These are phyloP conservation scores for Amphichorda felina DNA, from an alignment of 2,329 filamentous ascomycete genomes.

Conservation along the genomic window DNA sequence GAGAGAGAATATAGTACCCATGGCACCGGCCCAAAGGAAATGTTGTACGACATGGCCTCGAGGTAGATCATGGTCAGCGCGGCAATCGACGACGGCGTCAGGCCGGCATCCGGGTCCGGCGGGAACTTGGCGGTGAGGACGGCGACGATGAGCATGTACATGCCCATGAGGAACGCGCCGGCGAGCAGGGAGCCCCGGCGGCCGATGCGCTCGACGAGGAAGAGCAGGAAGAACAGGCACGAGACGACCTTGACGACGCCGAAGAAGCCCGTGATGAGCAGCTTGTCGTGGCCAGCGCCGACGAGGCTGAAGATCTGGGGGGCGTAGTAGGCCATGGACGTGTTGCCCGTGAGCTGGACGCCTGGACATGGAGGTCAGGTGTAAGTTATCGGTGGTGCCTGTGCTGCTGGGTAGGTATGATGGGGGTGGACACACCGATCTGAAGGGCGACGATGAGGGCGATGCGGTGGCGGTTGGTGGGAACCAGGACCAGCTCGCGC, in stretches of 20 bases:
- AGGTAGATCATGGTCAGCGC: slow-evolving; percentile 38
- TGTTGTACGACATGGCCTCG: slow-evolving; percentile 35
- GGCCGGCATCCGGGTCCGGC: slow-evolving; percentile 14
- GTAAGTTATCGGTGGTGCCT: too few relatives aligned
- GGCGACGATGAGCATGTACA: slow-evolving; percentile 39
- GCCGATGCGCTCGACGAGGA: slow-evolving; percentile 36
- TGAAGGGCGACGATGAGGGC: slow-evolving; percentile 37
- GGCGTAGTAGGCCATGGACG: slow-evolving; percentile 37
- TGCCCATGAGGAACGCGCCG: slow-evolving; percentile 36
- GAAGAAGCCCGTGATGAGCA: slow-evolving; percentile 39
- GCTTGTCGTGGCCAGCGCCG: slow-evolving; percentile 30
- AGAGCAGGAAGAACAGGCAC: slow-evolving; percentile 31
- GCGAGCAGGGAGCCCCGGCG: slow-evolving; percentile 33
- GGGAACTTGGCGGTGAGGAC: slow-evolving; percentile 33
- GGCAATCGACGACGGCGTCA: slow-evolving; percentile 28
- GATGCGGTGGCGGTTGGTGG: slow-evolving; percentile 33
- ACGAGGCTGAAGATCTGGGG: slow-evolving; percentile 38
- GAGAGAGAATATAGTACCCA: slow-evolving; percentile 20
- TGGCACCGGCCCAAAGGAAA: slow-evolving; percentile 38
- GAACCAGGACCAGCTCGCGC: slow-evolving; percentile 29
- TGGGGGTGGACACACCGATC: slow-evolving; percentile 18
- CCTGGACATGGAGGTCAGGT: slow-evolving; percentile 8
- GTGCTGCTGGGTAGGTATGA: too few relatives aligned
- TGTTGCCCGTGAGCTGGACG: slow-evolving; percentile 36
- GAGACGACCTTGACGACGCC: slow-evolving; percentile 38